These are phyloP conservation scores for Prunus mume DNA, from an alignment of 306 rosid species.

Conservation along the genomic window DNA sequence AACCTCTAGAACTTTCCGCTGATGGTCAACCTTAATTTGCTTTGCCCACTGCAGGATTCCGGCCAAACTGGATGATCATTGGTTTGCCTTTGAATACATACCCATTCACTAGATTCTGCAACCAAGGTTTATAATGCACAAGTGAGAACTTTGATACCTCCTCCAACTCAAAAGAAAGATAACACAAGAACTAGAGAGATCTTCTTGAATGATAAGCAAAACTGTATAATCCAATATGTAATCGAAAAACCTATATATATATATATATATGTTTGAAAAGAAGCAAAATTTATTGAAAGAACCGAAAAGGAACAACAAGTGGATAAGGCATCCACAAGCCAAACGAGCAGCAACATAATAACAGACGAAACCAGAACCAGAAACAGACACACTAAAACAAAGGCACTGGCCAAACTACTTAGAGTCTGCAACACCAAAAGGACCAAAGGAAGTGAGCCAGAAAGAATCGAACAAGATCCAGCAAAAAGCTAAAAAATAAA, in stretches of 20 bases:
- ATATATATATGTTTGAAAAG: no score
- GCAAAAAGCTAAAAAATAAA: background rate
- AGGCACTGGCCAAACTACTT: no score
- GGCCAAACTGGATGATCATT: slow-evolving; percentile 88
- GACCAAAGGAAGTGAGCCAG: no score
- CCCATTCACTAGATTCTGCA: slow-evolving; percentile 82
- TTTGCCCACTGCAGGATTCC: slow-evolving; percentile 64
- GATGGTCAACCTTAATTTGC: slow-evolving; percentile 27
- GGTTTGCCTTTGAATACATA: slow-evolving; percentile 86
- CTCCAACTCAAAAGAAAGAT: background rate
- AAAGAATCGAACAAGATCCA: no score
- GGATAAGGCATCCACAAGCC: no score
- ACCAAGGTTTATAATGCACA: slow-evolving; percentile 19
- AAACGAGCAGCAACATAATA: no score
- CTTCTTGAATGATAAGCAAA: background rate
- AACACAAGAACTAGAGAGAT: background rate
- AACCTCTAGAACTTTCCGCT: background rate
- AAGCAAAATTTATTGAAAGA: no score
- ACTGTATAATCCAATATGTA: background rate
- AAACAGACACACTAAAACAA: no score
- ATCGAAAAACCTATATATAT: no score
- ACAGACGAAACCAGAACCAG: no score
- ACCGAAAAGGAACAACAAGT: background rate
- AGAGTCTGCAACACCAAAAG: no score
- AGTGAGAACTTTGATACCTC: background rate